Percentiles rank a stretch among this genome's conserved stretches.
These are phyloP conservation scores for Coniosporium tulheliwenetii DNA, from an alignment of 2,329 filamentous ascomycete species.

Conservation along the genomic window DNA sequence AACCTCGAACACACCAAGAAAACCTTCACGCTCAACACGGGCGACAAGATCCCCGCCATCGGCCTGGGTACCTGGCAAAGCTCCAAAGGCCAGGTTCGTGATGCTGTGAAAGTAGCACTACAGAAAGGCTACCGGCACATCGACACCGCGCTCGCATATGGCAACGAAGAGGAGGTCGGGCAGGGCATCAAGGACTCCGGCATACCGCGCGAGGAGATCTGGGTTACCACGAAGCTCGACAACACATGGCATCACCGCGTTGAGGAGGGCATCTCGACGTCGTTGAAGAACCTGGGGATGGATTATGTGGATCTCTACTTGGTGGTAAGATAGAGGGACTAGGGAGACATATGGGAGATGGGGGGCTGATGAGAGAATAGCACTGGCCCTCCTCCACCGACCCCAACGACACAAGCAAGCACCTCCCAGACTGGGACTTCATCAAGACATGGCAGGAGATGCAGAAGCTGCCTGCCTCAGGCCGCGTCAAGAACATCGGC, in stretches of 20 bases:
- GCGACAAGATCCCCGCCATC: slow-evolving; percentile 65
- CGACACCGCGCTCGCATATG: slow-evolving; percentile 62
- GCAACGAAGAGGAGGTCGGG: slow-evolving; percentile 63
- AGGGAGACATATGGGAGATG: no score
- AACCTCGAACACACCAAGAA: no score
- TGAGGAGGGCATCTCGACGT: slow-evolving; percentile 42
- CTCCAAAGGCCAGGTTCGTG: slow-evolving; percentile 48
- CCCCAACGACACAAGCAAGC: slow-evolving; percentile 47
- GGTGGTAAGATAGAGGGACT: slow-evolving; percentile 29
- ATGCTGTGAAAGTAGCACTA: slow-evolving; percentile 45
- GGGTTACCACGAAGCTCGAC: slow-evolving; percentile 69
- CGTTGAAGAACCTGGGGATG: slow-evolving; percentile 53
- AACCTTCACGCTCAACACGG: slow-evolving; percentile 47
- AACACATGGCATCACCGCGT: slow-evolving; percentile 64
- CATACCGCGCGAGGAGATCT: slow-evolving; percentile 52
- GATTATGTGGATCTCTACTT: slow-evolving; percentile 73
- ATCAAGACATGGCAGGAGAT: slow-evolving; percentile 62
- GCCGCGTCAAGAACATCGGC: slow-evolving; percentile 67
- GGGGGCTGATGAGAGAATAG: no score
- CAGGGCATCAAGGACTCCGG: slow-evolving; percentile 51
- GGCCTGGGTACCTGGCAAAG: slow-evolving; percentile 45
- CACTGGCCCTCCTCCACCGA: slow-evolving; percentile 50
- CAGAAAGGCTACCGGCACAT: not conserved
- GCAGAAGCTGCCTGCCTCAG: slow-evolving; percentile 51
- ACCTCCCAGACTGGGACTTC: slow-evolving; percentile 66